Evolutionary conservation across 1,284 basidiomycete genomes (phyloP), one percentile per base, ranked within the genome.

Genomic region (Cutaneotrichosporon cutaneum): DNA sequence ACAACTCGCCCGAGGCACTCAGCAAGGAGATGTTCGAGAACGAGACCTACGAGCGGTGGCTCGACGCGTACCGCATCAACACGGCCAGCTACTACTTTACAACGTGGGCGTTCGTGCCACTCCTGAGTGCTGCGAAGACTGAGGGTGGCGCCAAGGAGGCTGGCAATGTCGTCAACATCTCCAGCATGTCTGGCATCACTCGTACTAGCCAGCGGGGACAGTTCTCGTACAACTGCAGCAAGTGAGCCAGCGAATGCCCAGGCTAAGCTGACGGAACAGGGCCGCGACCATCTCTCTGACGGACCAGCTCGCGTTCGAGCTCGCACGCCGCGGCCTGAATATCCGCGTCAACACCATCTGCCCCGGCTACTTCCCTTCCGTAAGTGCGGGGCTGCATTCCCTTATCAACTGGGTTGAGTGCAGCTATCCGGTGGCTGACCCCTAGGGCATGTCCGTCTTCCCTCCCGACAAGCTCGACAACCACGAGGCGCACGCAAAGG

Each of bases 71-170:
- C 67, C 59, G 62, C 21, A 78, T 77, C 70, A 79, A 80, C 71
- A 72, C 70, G 33, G 72, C 75, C 1, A 75, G 73, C 26, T 77
- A 77, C 70, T 73, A 76, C 67, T 80, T 79, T 64, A 74, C 73
- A 13, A 65, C 77, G 4, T 78, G 76, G 57, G 79, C 78, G 22
- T 77, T 80, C 72, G 66, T 80, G 13, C 78, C 78, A 3, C 68
- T 79, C 14, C 71, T 80, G 3, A 66, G 66, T 8, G 72, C 72
- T 2, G 77, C 77, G 30, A 76, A 74, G 65, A 64, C 67, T 0
- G 63, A 71, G 16, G 73, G 72, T 32, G 63, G 62, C 14, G 71
- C 39, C 48, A 47, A 67, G 10, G 76, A 77, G 63, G 67, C 71
- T 9, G 79, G 79, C 52, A 79, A 77, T 60, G 69, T 80, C 53